A percentile compares a stretch with the other conserved stretches of the same genome.
Conservation (phyloP, 805 yeast genomes). For the Cyberlindnera nakhonratchasimensis region DNA sequence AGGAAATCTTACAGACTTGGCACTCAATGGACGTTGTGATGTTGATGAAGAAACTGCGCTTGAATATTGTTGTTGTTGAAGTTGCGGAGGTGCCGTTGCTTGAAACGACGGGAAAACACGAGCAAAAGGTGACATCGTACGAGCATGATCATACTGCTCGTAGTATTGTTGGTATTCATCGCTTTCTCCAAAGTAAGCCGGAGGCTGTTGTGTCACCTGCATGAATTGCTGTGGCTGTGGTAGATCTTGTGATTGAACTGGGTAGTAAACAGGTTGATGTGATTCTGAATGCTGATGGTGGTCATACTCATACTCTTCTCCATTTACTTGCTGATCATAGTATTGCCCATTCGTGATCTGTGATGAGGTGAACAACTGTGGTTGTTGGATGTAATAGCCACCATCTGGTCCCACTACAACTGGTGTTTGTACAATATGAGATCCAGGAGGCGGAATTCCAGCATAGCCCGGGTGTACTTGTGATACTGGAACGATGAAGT, state of each 20-base stretch:
- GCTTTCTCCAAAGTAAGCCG: constrained; percentile 7
- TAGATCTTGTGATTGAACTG: not conserved
- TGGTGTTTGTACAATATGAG: constrained; percentile 1
- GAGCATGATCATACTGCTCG: constrained; percentile 5
- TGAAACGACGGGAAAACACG: constrained; percentile 28
- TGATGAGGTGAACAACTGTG: constrained; percentile 1
- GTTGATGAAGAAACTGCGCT: not conserved
- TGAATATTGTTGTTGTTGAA: not conserved
- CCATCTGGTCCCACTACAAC: constrained; percentile 3
- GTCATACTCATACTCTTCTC: constrained; percentile 11
- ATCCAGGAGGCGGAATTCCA: not conserved
- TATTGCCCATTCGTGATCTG: constrained; percentile 29
- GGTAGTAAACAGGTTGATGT: not conserved
- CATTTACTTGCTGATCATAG: constrained; percentile 23
- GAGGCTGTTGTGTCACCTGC: constrained; percentile 4
- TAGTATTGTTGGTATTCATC: constrained; percentile 17
- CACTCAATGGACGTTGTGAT: constrained; percentile 12
- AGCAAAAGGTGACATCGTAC: constrained; percentile 23
- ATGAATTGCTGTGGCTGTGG: constrained; percentile 1
- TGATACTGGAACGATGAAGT: constrained; percentile 10
- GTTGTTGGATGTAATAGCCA: constrained; percentile 3
- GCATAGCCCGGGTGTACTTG: constrained; percentile 1
- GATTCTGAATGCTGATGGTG: not conserved
- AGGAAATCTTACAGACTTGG: constrained; percentile 14
- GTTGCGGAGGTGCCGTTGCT: constrained; percentile 26